Conservation (phyloP, 2,329 filamentous ascomycete species). For the Fusarium fracticaudum region DNA sequence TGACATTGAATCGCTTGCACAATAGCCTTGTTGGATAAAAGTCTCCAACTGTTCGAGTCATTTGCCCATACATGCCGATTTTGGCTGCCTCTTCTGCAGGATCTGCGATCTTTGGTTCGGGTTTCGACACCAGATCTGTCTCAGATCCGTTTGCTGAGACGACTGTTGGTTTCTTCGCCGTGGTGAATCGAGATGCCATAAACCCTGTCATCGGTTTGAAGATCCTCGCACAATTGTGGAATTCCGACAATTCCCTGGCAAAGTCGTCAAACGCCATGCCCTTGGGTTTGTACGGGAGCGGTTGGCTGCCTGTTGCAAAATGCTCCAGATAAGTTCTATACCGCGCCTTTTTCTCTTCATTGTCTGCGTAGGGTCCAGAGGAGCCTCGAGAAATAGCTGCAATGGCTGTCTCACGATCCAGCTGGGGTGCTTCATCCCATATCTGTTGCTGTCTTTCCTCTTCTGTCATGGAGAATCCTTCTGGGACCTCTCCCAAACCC, state of each 20-base stretch:
- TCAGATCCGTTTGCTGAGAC: conserved; percentile 32
- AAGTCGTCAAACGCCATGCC: conserved; percentile 74
- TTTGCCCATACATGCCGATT: conserved; percentile 89
- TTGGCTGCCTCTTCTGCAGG: conserved; percentile 87
- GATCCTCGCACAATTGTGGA: conserved; percentile 71
- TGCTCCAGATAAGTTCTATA: conserved; percentile 86
- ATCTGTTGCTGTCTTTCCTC: conserved; percentile 69
- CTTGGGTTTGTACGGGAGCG: conserved; percentile 60
- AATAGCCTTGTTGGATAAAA: conserved; percentile 86
- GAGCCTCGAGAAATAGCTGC: conserved; percentile 74
- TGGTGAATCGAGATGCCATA: conserved; percentile 94
- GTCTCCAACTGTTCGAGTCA: conserved; percentile 77
- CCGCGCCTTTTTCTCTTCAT: conserved; percentile 79
- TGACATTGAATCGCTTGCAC: conserved; percentile 96
- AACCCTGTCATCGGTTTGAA: conserved; percentile 92
- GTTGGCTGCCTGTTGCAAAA: conserved; percentile 60
- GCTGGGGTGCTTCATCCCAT: conserved; percentile 66
- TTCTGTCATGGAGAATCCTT: conserved; percentile 70
- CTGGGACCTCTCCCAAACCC: conserved; percentile 78
- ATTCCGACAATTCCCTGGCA: conserved; percentile 81
- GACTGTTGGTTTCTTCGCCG: conserved; percentile 62
- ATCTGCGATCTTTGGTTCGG: conserved; percentile 59
- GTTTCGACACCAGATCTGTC: conserved; percentile 44
- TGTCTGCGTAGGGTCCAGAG: conserved; percentile 81
- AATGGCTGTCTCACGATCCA: conserved; percentile 73